Evolutionary conservation across 2,329 filamentous ascomycete genomes (phyloP).

Genomic region (Exophiala phaeomuriformis): DNA sequence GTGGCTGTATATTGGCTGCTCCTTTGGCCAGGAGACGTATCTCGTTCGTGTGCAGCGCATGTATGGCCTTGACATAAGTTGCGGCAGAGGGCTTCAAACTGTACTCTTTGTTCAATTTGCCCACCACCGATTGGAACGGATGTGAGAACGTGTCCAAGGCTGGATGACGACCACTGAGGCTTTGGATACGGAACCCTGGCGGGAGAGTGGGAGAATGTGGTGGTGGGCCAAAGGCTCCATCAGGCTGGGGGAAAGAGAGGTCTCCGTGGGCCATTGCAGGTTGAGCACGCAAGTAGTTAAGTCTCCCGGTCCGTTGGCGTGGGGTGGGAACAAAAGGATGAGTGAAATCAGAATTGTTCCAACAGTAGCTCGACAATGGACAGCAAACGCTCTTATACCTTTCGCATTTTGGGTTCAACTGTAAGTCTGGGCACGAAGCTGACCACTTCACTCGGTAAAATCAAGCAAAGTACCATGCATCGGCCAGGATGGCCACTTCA

Average conservation of each 20-base stretch:
- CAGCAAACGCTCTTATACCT: no score
- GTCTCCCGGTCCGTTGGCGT: no score
- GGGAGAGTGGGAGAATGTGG: not conserved
- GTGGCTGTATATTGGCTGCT: not conserved
- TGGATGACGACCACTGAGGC: not conserved
- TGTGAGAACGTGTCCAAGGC: not conserved
- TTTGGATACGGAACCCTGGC: not conserved
- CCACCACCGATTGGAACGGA: not conserved
- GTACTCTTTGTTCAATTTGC: not conserved
- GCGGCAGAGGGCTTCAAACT: not conserved
- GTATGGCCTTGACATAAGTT: not conserved
- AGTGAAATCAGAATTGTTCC: no score
- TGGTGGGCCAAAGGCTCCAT: not conserved
- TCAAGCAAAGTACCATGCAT: no score
- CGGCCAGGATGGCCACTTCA: no score
- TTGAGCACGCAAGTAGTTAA: no score
- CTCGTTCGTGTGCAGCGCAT: not conserved
- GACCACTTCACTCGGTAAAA: no score
- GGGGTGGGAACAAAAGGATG: no score
- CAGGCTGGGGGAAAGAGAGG: not conserved
- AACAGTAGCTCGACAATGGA: no score
- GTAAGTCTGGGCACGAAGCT: no score
- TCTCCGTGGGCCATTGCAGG: not conserved
- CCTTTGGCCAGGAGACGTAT: not conserved
- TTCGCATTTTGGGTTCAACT: no score